A percentile compares a stretch with the other conserved stretches of the same genome.
phyloP scores from a whole-genome alignment of 495 filamentous ascomycete genomes.

The Podospora bellae-mahoneyi region DNA sequence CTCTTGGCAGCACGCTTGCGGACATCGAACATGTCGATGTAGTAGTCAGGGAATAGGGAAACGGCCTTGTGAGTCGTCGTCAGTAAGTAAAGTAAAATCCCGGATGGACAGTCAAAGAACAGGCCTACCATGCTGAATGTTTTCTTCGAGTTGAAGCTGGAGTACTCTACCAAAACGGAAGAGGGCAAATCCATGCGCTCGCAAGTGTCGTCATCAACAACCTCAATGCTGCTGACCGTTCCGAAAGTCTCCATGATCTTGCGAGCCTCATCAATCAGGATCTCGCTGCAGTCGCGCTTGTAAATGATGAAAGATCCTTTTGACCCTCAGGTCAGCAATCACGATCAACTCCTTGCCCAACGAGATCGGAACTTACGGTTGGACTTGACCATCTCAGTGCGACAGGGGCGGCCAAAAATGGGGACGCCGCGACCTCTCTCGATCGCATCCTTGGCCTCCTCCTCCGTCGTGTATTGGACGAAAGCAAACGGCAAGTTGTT shows the following conservation, averaged over 20 bases:
- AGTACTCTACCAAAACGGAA: conserved; percentile 52
- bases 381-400: conserved; percentile 54
- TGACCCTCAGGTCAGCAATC: conserved; percentile 17
- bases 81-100: not conserved
- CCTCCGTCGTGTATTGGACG: conserved; percentile 52
- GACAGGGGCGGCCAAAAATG: conserved; percentile 56
- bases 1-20: conserved; percentile 25
- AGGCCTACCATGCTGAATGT: not conserved
- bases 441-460: conserved; percentile 50
- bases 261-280: conserved; percentile 44
- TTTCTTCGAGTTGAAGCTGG: conserved; percentile 36
- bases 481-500: conserved; percentile 62
- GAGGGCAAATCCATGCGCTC: conserved; percentile 35
- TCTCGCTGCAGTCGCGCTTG: conserved; percentile 32
- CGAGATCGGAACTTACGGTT: conserved; percentile 45
- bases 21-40: conserved; percentile 36
- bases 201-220: conserved; percentile 25
- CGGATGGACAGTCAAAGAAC: not conserved
- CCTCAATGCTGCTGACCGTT: conserved; percentile 33
- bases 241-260: conserved; percentile 43
- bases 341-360: not conserved
- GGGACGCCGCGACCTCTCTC: conserved; percentile 42
- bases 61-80: conserved; percentile 40
- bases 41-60: conserved; percentile 26
- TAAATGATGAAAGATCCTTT: conserved; percentile 55